Evolutionary conservation across 164 flowering plant genomes (phyloP), one percentile per base, ranked within the genome.

Genomic region (Kingdonia uniflora): DNA sequence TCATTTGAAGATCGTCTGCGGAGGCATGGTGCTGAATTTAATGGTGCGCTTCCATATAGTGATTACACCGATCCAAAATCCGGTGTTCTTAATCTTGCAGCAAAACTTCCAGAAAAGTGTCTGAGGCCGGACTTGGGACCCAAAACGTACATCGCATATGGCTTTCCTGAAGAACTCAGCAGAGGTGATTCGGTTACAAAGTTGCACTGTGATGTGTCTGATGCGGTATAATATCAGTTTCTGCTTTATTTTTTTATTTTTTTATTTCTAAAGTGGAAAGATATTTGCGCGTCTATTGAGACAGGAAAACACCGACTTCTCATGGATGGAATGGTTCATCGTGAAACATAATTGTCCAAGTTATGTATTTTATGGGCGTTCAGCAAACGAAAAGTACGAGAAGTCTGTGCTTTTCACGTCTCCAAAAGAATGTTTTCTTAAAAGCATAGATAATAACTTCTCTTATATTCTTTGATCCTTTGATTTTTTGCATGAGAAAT

Each of bases 101-200:
- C 91, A 26, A 81, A 65, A 52, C 79, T 87, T 62, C 95, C 95
- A 51, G 72, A 50, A 49, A 62, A 51, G 14, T 68, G 64, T 45
- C 55, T 66, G 65, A 84, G 76, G 74, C 87, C 91, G 6, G 91
- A 87, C 46, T 68, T 87, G 63, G 88, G 91, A 43, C 91, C 91
- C 19, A 84, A 87, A 72, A 71, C 85, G 21, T 81, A 87, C 58
- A 80, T 87, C 22, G 95, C 87, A 10, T 84, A 81, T 72, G 95
- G 91, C 48, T 67, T 42, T 58, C 39, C 42, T 20, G 79, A 80
- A 71, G 95, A 84, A 57, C 87, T 87, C 56, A 85, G 88, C 14
- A 72, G 77, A 66, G 95, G 95, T 56, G 87, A 84, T 66, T 87
- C 95, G 1, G 87, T 82, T 55, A 77, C 95, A 29, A 85, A 85